These are phyloP conservation scores for Aurantiochytrium sp. DNA, from an alignment of 108 stramenopile genomes.

Conservation along the genomic window DNA sequence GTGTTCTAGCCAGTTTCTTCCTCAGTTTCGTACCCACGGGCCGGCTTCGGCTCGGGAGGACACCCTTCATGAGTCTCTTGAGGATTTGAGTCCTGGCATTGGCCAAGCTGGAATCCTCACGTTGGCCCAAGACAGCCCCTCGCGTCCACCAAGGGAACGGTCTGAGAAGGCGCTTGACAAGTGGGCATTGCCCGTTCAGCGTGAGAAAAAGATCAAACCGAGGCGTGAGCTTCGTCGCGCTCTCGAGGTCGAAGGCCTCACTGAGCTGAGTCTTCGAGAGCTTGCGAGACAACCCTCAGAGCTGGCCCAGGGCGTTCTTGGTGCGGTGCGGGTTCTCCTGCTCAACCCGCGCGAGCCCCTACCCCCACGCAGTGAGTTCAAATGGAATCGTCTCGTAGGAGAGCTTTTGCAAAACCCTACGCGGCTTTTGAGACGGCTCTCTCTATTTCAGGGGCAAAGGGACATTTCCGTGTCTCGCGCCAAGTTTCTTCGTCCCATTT, in stretches of 20 bases:
- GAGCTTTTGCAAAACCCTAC: background rate
- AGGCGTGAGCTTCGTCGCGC: background rate
- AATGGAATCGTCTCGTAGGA: background rate
- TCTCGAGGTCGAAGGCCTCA: background rate
- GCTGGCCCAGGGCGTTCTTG: background rate
- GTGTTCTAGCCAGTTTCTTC: background rate
- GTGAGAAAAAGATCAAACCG: background rate
- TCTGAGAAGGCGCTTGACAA: too few relatives aligned
- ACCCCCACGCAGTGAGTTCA: background rate
- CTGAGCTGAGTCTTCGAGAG: background rate
- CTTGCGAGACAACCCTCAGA: background rate
- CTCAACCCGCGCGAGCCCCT: background rate
- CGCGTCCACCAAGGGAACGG: too few relatives aligned
- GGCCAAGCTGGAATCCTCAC: background rate
- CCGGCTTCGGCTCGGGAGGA: background rate
- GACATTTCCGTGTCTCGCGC: background rate
- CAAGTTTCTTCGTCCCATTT: background rate
- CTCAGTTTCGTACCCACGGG: background rate
- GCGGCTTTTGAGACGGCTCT: background rate
- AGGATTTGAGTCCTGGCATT: too few relatives aligned
- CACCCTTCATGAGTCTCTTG: background rate
- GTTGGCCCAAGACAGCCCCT: background rate
- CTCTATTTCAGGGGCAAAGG: background rate
- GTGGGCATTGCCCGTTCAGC: too few relatives aligned
- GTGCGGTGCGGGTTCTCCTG: background rate